Conservation (phyloP, 2,329 filamentous ascomycete species). For the Monosporascus sp. region DNA sequence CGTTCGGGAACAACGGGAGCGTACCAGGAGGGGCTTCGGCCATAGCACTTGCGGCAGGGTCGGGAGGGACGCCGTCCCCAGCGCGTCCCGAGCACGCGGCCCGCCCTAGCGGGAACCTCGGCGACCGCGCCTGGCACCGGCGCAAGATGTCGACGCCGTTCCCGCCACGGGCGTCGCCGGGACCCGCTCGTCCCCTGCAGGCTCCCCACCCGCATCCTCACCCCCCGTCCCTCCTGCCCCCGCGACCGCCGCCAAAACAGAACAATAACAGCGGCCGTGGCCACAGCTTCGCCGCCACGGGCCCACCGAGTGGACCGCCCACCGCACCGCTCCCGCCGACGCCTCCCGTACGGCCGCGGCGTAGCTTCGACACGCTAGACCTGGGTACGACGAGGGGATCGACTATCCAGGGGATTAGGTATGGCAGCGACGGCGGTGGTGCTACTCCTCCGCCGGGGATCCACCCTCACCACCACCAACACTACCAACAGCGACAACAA, state of each 20-base stretch:
- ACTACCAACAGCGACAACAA: not conserved
- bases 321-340: constrained; percentile 12
- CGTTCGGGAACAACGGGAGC: not conserved
- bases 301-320: constrained; percentile 13
- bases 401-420: not conserved
- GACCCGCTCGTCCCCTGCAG: not conserved
- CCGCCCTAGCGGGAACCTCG: constrained; percentile 9
- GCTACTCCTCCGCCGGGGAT: not conserved
- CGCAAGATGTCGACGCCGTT: constrained; percentile 18
- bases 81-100: constrained; percentile 11
- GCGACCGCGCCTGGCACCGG: constrained; percentile 24
- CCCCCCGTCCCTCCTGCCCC: not conserved
- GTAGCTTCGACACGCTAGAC: constrained; percentile 11
- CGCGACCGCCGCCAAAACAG: not conserved
- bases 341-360: constrained; percentile 10
- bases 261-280: too few species aligned
- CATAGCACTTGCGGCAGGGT: not conserved
- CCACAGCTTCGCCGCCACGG: not conserved
- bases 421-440: too few species aligned
- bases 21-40: not conserved
- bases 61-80: not conserved
- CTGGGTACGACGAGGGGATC: not conserved
- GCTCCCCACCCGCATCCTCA: not conserved
- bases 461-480: not conserved
- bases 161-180: constrained; percentile 6